Conservation (phyloP, 257 asterid genomes). For the Gentiana macrophylla region DNA sequence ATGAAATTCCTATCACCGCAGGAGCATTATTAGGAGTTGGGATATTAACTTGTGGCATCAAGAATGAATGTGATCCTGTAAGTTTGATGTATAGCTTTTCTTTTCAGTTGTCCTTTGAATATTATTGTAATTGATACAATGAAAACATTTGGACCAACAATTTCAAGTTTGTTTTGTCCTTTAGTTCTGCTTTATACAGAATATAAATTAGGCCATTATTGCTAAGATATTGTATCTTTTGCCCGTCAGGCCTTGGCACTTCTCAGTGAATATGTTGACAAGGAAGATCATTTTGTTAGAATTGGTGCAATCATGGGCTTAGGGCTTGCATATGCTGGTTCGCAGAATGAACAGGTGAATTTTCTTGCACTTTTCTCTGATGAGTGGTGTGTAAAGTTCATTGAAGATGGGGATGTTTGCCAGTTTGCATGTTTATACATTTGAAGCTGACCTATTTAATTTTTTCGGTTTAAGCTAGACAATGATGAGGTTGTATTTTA, state of each 20-base stretch:
- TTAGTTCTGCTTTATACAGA: neutral
- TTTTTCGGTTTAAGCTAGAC: neutral
- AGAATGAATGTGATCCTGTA: constrained; percentile 93
- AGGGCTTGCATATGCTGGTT: constrained; percentile 96
- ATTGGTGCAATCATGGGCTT: constrained; percentile 98
- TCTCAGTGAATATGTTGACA: constrained; percentile 63
- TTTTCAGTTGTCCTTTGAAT: neutral
- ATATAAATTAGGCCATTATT: neutral
- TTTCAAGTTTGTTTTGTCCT: neutral
- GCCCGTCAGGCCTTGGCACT: constrained; percentile 78
- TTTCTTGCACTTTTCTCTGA: constrained; percentile 4
- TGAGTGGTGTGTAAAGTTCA: neutral
- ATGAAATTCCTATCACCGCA: constrained; percentile 59
- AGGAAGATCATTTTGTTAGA: constrained; percentile 60
- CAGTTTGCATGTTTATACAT: too few species aligned
- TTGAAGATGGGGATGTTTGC: neutral
- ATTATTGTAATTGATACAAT: neutral
- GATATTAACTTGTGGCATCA: constrained; percentile 66
- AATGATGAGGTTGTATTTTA: neutral
- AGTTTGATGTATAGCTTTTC: constrained; percentile 14
- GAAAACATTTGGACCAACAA: too few species aligned
- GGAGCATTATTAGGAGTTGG: constrained; percentile 95
- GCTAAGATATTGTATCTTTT: constrained; percentile 5
- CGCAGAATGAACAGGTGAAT: constrained; percentile 71
- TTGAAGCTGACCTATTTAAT: neutral